Evolutionary conservation across 257 asterid species (phyloP).

Genomic region (Plantago ovata): DNA sequence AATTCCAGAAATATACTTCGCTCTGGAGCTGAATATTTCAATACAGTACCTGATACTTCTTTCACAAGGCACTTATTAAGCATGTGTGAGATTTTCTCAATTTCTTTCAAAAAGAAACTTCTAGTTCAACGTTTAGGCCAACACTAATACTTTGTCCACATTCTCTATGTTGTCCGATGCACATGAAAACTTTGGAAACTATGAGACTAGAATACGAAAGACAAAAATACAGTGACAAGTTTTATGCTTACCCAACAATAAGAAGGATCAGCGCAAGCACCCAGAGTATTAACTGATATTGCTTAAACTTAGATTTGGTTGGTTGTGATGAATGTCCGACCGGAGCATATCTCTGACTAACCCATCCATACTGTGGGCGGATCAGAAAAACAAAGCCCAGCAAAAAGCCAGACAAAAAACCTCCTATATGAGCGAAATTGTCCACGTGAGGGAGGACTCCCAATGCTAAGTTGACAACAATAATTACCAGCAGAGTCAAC

Average conservation of each 20-base stretch:
- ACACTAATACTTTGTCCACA: not conserved
- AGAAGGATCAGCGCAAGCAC: constrained; percentile 62
- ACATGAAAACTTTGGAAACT: not conserved
- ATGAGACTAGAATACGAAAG: not conserved
- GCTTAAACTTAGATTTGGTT: constrained; percentile 57
- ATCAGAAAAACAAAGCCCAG: constrained; percentile 80
- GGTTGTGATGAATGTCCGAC: constrained; percentile 33
- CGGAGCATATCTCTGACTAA: constrained; percentile 65
- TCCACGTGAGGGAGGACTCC: constrained; percentile 94
- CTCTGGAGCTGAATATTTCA: too few relatives aligned
- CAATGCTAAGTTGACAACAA: constrained; percentile 65
- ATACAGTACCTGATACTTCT: too few relatives aligned
- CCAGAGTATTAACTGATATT: constrained; percentile 72
- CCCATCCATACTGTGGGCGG: constrained; percentile 92
- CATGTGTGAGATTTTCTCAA: not conserved
- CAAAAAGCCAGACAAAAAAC: constrained; percentile 79
- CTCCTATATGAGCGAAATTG: constrained; percentile 91
- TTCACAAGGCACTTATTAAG: not conserved
- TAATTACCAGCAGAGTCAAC: constrained; percentile 64
- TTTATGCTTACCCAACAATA: constrained; percentile 56
- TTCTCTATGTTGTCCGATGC: not conserved
- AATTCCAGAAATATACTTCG: too few relatives aligned
- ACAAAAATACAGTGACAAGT: not conserved
- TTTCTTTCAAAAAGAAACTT: not conserved
- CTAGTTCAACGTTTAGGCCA: not conserved